Evolutionary conservation across 139 green algal genomes (phyloP).

Genomic region (Chlorella vulgaris): DNA sequence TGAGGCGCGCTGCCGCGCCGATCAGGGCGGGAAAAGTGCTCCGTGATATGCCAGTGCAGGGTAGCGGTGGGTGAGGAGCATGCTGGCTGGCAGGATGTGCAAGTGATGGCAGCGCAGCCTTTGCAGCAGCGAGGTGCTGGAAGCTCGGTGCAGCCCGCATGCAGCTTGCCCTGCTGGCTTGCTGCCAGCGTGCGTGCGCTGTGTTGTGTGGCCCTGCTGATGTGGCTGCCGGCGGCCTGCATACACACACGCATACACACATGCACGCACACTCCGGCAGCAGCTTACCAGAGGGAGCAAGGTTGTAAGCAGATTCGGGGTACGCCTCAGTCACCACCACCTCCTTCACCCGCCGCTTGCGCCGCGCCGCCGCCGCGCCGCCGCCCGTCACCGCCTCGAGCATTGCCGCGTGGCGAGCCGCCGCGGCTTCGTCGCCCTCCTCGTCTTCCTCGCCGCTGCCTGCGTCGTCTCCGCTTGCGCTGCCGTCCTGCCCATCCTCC

Average conservation of each 20-base stretch:
- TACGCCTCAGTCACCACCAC: constrained; percentile 72
- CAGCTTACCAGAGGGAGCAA: constrained; percentile 55
- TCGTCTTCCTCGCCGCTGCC: constrained; percentile 40
- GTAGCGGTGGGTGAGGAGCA: not conserved
- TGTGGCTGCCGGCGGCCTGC: too few relatives aligned
- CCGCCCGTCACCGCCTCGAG: constrained; percentile 45
- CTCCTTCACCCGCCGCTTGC: constrained; percentile 7
- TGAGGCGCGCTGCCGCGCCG: not conserved
- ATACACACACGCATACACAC: too few relatives aligned
- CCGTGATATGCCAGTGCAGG: not conserved
- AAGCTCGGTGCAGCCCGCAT: too few relatives aligned
- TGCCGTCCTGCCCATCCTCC: constrained; percentile 5
- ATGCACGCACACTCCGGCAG: not conserved
- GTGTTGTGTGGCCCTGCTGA: too few relatives aligned
- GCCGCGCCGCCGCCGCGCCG: not conserved
- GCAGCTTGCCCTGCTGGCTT: not conserved
- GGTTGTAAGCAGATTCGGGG: constrained; percentile 75
- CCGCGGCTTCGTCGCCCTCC: constrained; percentile 45
- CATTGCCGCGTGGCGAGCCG: constrained; percentile 45
- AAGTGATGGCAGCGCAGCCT: not conserved
- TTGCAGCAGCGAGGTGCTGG: not conserved
- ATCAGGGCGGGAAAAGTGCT: constrained; percentile 44
- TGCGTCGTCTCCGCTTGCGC: constrained; percentile 19
- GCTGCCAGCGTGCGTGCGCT: too few relatives aligned
- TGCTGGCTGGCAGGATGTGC: not conserved